Evolutionary conservation across 257 asterid species (phyloP).

Genomic region (Rauvolfia tetraphylla): DNA sequence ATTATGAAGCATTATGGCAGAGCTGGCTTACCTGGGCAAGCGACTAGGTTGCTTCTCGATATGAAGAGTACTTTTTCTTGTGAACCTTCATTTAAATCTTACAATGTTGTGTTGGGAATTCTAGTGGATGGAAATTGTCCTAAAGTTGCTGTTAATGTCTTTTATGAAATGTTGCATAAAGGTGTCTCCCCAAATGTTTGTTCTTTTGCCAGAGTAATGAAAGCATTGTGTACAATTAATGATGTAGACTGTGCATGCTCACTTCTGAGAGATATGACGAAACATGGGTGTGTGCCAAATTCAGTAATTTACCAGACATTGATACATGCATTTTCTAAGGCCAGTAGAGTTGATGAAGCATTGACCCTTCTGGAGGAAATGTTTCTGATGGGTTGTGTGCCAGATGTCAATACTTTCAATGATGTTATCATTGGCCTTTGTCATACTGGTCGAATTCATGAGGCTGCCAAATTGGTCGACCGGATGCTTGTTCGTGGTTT

Average conservation of each 20-base stretch:
- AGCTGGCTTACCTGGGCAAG: constrained; percentile 89
- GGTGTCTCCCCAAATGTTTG: constrained; percentile 73
- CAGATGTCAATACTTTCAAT: constrained; percentile 81
- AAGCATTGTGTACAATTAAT: constrained; percentile 66
- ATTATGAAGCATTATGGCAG: constrained; percentile 84
- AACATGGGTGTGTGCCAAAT: constrained; percentile 88
- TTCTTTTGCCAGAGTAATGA: constrained; percentile 69
- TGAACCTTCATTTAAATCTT: constrained; percentile 79
- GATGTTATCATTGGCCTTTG: constrained; percentile 80
- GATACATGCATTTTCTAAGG: constrained; percentile 57
- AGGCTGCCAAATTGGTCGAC: constrained; percentile 86
- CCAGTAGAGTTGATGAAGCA: constrained; percentile 73
- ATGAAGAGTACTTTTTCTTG: constrained; percentile 65
- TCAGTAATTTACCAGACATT: constrained; percentile 82
- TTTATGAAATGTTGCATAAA: constrained; percentile 80
- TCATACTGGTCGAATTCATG: constrained; percentile 60
- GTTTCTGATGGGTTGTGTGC: constrained; percentile 88
- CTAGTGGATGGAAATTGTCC: constrained; percentile 74
- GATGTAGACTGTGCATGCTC: constrained; percentile 81
- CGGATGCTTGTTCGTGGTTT: constrained; percentile 79
- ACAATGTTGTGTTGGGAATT: constrained; percentile 69
- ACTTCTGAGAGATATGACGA: constrained; percentile 92
- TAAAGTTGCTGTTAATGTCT: constrained; percentile 82
- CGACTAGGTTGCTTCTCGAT: constrained; percentile 77
- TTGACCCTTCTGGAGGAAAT: constrained; percentile 82